Conservation (phyloP, 2,329 filamentous ascomycete genomes). For the Monosporascus sp. region DNA sequence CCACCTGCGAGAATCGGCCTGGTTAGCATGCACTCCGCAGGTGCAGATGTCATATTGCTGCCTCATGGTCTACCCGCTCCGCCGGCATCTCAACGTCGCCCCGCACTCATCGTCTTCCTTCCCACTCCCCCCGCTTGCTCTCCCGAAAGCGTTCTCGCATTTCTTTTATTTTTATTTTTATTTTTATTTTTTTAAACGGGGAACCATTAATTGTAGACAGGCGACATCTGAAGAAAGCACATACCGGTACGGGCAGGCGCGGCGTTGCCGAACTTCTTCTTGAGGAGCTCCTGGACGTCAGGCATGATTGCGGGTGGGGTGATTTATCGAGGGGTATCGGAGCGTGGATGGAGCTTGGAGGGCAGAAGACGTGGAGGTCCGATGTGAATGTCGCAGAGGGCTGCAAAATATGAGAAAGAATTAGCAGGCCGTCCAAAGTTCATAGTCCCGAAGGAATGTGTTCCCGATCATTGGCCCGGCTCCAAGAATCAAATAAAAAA, state of each 20-base stretch:
- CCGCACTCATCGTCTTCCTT: too few relatives aligned
- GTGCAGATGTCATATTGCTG: too few relatives aligned
- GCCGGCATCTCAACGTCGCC: too few relatives aligned
- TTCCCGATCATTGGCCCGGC: not conserved
- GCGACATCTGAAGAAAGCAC: slow-evolving; percentile 6
- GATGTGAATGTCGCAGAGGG: too few relatives aligned
- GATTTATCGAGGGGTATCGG: not conserved
- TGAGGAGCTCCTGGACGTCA: slow-evolving; percentile 41
- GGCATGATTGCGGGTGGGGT: slow-evolving; percentile 20
- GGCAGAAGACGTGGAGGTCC: not conserved
- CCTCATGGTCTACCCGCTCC: too few relatives aligned
- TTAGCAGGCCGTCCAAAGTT: too few relatives aligned
- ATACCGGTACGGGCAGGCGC: slow-evolving; percentile 29
- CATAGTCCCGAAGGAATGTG: not conserved
- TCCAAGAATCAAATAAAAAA: not conserved
- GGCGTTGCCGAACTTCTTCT: slow-evolving; percentile 30
- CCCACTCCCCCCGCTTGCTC: too few relatives aligned
- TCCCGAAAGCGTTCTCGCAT: not conserved
- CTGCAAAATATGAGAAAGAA: too few relatives aligned
- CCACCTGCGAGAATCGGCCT: slow-evolving; percentile 48
- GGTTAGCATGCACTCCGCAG: not conserved
- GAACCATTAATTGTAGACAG: not conserved
- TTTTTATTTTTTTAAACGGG: slow-evolving; percentile 11
- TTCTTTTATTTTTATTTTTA: too few relatives aligned
- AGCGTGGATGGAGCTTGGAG: not conserved